Evolutionary conservation across 768 basidiomycete genomes (phyloP), one percentile per base, ranked within the genome.

Genomic region (Boletellus emodensis): DNA sequence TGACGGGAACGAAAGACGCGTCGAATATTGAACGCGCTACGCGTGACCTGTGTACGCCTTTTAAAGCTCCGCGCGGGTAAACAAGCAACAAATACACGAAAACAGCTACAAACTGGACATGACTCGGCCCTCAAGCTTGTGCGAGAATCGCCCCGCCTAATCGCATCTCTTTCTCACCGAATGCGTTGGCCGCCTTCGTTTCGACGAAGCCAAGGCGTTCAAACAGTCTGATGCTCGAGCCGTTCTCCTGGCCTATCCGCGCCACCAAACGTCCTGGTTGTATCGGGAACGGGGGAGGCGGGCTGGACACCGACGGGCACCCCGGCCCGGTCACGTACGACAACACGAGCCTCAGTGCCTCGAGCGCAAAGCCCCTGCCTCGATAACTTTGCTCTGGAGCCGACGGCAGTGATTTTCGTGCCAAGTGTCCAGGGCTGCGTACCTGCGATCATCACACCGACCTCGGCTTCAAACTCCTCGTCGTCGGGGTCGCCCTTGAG

Each of bases 361-460:
- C 79, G 3, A 70, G 52, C 1, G 87, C 89, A 36, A 79, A 61
- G 11, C 93, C 90, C 59, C 77, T 77, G 6, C 90, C 77, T 9
- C 91, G 78, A 65, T 82, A 90, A 0, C 68, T 68, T 22, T 74
- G 71, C 55, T 91, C 90, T 90, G 65, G 12, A 12, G 3, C 4
- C 3, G 34, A 40, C n/a, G n/a, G 14, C 20, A 15, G 39, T 20
- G 28, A 48, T 40, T 15, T 11, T 12, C 13, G 34, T n/a, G 44
- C 4, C 34, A 20, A 9, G 35, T 33, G 3, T 8, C 26, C 32
- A 20, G n/a, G 17, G 41, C 15, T 11, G 33, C 48, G 40, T 54
- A 84, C 90, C 87, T 60, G 93, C 92, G 53, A 95, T 87, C 94
- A 95, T 97, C 52, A 95, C 84, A 65, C 95, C 92, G 24, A 84